Evolutionary conservation across 129 eudicot species (phyloP).

Genomic region (Escallonia rubra): DNA sequence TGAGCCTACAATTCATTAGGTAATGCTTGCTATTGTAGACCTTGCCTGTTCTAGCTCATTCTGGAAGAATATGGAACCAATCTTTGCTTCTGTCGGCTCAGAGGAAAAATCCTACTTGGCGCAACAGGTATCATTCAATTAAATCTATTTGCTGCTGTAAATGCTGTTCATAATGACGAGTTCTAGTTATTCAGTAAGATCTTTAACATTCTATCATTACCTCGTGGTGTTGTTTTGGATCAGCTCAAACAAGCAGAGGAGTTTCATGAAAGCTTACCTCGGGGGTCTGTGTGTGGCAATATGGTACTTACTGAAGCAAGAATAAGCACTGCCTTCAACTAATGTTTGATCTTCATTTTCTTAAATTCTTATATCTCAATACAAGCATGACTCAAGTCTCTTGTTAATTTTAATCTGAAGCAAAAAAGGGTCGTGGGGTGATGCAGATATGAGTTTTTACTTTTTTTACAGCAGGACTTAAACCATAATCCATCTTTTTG

Average conservation of each 20-base stretch:
- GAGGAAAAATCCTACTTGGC: constrained; percentile 55
- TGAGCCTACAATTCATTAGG: not conserved
- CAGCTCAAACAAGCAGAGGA: constrained; percentile 73
- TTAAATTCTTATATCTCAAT: not conserved
- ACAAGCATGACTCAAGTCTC: constrained; percentile 1
- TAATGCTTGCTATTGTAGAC: constrained; percentile 39
- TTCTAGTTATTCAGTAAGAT: not conserved
- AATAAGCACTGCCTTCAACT: not conserved
- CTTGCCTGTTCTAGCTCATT: constrained; percentile 69
- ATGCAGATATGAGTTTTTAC: not conserved
- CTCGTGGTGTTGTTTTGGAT: constrained; percentile 15
- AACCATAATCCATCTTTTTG: not conserved
- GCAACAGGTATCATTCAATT: constrained; percentile 42
- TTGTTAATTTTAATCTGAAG: not conserved
- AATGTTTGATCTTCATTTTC: not conserved
- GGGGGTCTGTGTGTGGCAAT: constrained; percentile 27
- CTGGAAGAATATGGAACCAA: constrained; percentile 78
- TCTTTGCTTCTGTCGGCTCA: constrained; percentile 50
- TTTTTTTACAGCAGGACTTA: not conserved
- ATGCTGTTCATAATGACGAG: not conserved
- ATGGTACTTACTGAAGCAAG: constrained; percentile 24
- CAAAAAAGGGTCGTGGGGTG: not conserved
- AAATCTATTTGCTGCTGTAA: not conserved
- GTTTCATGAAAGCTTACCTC: constrained; percentile 32
- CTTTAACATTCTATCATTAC: constrained; percentile 12